Percentiles rank a stretch among this genome's conserved stretches.
Evolutionary conservation across 2,329 filamentous ascomycete species (phyloP).

Genomic region (Dactylellina haptotyla): DNA sequence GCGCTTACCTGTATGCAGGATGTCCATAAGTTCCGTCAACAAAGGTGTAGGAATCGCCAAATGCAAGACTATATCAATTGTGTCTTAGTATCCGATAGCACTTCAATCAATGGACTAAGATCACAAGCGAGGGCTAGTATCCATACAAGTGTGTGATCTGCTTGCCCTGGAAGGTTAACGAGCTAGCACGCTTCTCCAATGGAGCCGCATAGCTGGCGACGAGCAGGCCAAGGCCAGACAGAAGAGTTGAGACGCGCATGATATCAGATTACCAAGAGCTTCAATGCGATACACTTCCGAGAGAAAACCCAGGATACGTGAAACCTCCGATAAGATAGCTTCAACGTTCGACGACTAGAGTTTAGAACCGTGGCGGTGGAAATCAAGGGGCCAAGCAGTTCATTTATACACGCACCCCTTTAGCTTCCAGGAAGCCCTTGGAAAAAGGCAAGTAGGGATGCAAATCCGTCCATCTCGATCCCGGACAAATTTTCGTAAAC

Average conservation of each 20-base stretch:
- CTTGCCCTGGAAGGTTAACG: conserved; percentile 31
- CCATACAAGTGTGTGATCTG: conserved; percentile 38
- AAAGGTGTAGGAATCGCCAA: conserved; percentile 41
- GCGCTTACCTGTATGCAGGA: conserved; percentile 26
- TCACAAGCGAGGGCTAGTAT: neutral
- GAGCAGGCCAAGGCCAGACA: conserved; percentile 3
- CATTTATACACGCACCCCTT: conserved; percentile 9
- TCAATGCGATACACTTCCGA: neutral
- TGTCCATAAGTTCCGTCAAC: conserved; percentile 43
- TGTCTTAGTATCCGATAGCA: too few species aligned
- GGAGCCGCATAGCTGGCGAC: conserved; percentile 12
- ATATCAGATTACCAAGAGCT: neutral
- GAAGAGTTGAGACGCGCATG: conserved; percentile 28
- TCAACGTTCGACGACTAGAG: neutral
- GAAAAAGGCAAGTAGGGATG: neutral
- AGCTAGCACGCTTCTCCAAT: conserved; percentile 7
- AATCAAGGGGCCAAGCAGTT: neutral
- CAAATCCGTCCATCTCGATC: conserved; percentile 41
- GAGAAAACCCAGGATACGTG: neutral
- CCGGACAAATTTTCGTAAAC: conserved; percentile 25
- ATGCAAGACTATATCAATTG: conserved; percentile 32
- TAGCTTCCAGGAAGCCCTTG: neutral
- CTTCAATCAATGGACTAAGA: neutral
- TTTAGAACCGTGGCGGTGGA: neutral
- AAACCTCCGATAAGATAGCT: neutral